Evolutionary conservation across 345 rosid genomes (phyloP).

Genomic region (Eucalyptus rudis): DNA sequence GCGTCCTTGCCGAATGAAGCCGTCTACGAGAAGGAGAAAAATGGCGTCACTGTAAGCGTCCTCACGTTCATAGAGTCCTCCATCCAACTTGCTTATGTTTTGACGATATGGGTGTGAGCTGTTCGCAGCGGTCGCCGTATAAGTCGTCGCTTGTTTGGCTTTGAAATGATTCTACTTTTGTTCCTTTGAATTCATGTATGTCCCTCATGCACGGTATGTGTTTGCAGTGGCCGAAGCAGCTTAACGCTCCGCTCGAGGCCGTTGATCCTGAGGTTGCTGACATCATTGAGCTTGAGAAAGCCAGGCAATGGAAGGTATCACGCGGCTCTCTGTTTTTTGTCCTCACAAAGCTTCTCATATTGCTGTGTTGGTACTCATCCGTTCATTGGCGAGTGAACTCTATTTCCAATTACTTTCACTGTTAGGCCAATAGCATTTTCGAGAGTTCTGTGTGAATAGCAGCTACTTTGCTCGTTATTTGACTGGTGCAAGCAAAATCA

Average conservation of each 20-base stretch:
- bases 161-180: background rate
- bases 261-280: constrained; percentile 96
- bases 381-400: background rate
- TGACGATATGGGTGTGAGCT: background rate
- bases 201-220: background rate
- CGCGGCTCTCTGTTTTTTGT: background rate
- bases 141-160: background rate
- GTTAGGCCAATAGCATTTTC: background rate
- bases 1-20: constrained; percentile 92
- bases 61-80: background rate
- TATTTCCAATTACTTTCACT: background rate
- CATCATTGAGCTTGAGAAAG: constrained; percentile 92
- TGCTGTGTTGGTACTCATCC: background rate
- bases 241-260: constrained; percentile 76
- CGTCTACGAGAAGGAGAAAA: constrained; percentile 80
- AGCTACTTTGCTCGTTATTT: background rate
- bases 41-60: constrained; percentile 53
- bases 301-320: constrained; percentile 95
- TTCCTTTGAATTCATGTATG: background rate
- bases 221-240: constrained; percentile 92
- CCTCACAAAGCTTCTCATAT: background rate
- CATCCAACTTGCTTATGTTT: background rate
- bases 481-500: background rate
- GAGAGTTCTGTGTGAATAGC: background rate
- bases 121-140: background rate